Evolutionary conservation across 148 eudicot species (phyloP).

Genomic region (Chenopodium quinoa): DNA sequence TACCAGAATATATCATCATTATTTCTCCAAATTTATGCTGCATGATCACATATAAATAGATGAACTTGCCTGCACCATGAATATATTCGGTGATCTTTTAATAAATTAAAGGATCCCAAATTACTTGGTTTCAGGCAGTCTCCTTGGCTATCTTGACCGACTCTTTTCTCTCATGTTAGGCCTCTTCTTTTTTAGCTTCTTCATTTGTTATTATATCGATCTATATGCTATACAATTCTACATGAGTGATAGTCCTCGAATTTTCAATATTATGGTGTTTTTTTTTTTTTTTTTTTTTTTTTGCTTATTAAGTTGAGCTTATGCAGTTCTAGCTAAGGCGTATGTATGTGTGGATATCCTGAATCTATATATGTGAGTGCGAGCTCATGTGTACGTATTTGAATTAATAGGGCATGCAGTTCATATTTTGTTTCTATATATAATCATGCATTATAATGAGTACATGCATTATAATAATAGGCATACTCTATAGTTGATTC

Average conservation of each 20-base stretch:
- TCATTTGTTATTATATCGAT: not conserved
- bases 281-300: too few relatives aligned
- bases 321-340: too few relatives aligned
- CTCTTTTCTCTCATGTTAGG: slow-evolving; percentile 31
- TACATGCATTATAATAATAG: too few relatives aligned
- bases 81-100: not conserved
- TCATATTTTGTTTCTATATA: too few relatives aligned
- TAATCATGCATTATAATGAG: too few relatives aligned
- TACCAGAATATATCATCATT: not conserved
- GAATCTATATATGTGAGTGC: too few relatives aligned
- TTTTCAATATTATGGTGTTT: not conserved
- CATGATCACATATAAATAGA: not conserved
- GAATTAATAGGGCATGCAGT: too few relatives aligned
- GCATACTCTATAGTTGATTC: too few relatives aligned
- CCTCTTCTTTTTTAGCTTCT: not conserved
- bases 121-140: slow-evolving; percentile 21
- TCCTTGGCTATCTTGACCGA: slow-evolving; percentile 32
- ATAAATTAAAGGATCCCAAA: not conserved
- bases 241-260: too few relatives aligned
- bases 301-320: too few relatives aligned
- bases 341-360: too few relatives aligned
- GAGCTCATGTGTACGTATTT: too few relatives aligned
- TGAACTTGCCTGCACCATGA: slow-evolving; percentile 22
- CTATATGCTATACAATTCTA: not conserved
- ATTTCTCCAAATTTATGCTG: not conserved